These are phyloP conservation scores for Thalassia testudinum DNA, from an alignment of 116 monocot genomes.

Conservation along the genomic window DNA sequence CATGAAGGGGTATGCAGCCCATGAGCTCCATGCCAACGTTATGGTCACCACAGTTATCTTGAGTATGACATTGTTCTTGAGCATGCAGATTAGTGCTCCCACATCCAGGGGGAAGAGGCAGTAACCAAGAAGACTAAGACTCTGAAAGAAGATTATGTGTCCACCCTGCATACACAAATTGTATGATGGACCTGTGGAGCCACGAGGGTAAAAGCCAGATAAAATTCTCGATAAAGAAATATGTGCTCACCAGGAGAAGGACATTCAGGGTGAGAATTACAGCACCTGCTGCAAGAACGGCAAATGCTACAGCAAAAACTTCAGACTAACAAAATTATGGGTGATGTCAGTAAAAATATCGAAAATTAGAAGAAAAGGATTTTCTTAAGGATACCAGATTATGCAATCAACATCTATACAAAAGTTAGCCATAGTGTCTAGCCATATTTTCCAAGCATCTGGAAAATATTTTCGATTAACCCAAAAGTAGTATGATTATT, in stretches of 20 bases:
- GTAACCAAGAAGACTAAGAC: slow-evolving; percentile 67
- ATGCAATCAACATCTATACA: no score
- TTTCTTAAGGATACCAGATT: no score
- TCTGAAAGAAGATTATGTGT: slow-evolving; percentile 78
- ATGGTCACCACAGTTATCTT: slow-evolving; percentile 39
- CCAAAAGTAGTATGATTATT: no score
- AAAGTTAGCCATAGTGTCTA: no score
- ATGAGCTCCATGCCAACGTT: slow-evolving; percentile 64
- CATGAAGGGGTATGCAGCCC: slow-evolving; percentile 84
- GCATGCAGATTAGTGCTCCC: slow-evolving; percentile 57
- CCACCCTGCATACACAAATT: slow-evolving; percentile 35
- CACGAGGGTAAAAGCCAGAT: no score
- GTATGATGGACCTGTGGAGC: no score
- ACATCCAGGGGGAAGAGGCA: slow-evolving; percentile 75
- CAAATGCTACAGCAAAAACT: slow-evolving; percentile 89
- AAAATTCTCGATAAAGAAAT: background rate
- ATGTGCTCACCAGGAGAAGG: slow-evolving; percentile 44
- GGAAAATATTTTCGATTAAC: no score
- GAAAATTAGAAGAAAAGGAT: no score
- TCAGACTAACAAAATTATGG: slow-evolving; percentile 42
- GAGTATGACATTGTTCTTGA: slow-evolving; percentile 40
- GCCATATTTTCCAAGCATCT: no score
- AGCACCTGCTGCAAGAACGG: slow-evolving; percentile 79
- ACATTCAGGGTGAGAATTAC: slow-evolving; percentile 75
- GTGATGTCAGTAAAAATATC: no score